These are phyloP conservation scores for Phytophthora nicotianae DNA, from an alignment of 352 stramenopile genomes.

Conservation along the genomic window DNA sequence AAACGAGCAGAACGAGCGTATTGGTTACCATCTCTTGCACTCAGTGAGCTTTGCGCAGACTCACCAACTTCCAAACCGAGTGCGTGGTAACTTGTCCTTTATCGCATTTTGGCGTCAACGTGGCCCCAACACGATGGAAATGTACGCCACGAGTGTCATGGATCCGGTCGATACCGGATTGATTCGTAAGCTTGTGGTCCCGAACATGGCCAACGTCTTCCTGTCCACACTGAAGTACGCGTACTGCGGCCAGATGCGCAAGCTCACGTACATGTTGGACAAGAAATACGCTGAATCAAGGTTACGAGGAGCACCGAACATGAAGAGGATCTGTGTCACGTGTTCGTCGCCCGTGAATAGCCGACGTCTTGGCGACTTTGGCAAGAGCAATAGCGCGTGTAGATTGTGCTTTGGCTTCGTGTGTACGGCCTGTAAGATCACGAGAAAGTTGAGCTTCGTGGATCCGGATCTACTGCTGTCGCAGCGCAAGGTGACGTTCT, in stretches of 20 bases:
- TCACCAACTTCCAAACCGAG: conserved; percentile 24
- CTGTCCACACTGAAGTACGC: conserved; percentile 21
- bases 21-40: conserved; percentile 69
- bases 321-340: conserved; percentile 21
- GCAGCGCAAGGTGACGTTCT: conserved; percentile 37
- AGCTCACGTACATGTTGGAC: conserved; percentile 38
- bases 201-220: conserved; percentile 16
- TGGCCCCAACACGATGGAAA: conserved; percentile 22
- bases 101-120: conserved; percentile 41
- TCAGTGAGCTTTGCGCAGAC: conserved; percentile 46
- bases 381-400: conserved; percentile 31
- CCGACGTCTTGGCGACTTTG: conserved; percentile 20
- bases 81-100: conserved; percentile 50
- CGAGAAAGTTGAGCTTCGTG: conserved; percentile 31
- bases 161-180: conserved; percentile 19
- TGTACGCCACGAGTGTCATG: conserved; percentile 19
- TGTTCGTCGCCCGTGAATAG: conserved; percentile 2
- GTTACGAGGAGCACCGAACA: conserved; percentile 12
- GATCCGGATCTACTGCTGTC: conserved; percentile 19
- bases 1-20: conserved; percentile 38
- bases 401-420: conserved; percentile 34
- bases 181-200: conserved; percentile 15
- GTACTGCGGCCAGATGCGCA: conserved; percentile 49
- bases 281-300: conserved; percentile 16
- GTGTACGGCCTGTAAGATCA: conserved; percentile 27